A percentile compares a stretch with the other conserved stretches of the same genome.
Conservation (phyloP, 2,329 filamentous ascomycete genomes). For the Curvularia spicifera region DNA sequence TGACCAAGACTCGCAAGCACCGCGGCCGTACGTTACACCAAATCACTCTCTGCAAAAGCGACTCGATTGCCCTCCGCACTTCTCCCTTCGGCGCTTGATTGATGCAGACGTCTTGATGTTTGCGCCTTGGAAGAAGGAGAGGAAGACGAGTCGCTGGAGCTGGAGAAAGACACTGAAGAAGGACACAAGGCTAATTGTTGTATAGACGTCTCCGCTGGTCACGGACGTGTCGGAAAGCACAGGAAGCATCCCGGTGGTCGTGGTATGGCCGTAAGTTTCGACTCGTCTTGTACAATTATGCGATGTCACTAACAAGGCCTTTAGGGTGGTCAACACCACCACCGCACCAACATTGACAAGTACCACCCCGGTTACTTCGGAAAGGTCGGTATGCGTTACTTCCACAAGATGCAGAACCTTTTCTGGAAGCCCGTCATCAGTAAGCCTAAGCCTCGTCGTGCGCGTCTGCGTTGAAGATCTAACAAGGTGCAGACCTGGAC, state of each 20-base stretch:
- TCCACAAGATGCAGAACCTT: conserved; percentile 77
- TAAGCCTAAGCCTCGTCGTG: background rate
- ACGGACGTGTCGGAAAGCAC: conserved; percentile 99
- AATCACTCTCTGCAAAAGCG: background rate
- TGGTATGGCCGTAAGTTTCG: conserved; percentile 60
- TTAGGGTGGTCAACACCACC: conserved; percentile 93
- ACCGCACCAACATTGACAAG: conserved; percentile 90
- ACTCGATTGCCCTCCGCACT: conserved; percentile 1
- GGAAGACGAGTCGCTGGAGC: background rate
- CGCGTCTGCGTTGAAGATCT: background rate
- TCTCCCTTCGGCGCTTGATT: background rate
- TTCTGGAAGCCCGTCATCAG: conserved; percentile 13
- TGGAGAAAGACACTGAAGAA: too few relatives aligned
- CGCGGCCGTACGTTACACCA: conserved; percentile 70
- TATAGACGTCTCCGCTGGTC: conserved; percentile 54
- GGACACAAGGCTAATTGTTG: background rate
- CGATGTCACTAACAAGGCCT: background rate
- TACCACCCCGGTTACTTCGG: conserved; percentile 99
- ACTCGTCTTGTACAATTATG: background rate
- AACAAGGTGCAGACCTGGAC: conserved; percentile 69
- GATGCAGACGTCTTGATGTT: background rate
- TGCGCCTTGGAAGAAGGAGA: conserved; percentile 1
- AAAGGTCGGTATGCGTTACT: conserved; percentile 64
- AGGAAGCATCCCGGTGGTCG: conserved; percentile 80
- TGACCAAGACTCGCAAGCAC: conserved; percentile 51